Base-by-base conservation (phyloP, 768 basidiomycete species). In the Tulasnella sp. region DNA sequence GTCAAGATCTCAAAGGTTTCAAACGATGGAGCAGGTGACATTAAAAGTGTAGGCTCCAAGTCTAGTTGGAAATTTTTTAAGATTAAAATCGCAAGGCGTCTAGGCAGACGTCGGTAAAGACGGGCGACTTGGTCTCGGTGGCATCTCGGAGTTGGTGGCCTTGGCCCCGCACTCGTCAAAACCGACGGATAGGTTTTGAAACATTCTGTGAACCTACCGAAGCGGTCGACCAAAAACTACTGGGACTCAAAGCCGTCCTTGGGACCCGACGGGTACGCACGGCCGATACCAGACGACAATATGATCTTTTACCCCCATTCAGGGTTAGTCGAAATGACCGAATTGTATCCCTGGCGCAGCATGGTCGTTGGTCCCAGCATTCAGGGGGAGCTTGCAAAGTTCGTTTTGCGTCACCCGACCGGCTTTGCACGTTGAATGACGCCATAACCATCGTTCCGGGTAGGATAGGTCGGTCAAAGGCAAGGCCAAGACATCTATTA, bases 401-500 rank as follows among this genome's bases (percentile, higher is more conserved):
- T 68, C 34, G 34, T 19, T 68, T 68, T 36, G 62, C 62, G 62
- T 68, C 62, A 68, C 31, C 31, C 62, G 62, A 68, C 62, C 31
- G 6, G 9, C 27, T 68, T 68, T 68, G 62, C 62, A 68, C 62
- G 62, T 68, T 68, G 31, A 36, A 68, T 68, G 62, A 68, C 62
- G 62, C 62, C 62, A 68, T 68, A 68, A 68, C 62, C 62, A 36
- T 34, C 16, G 62, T 68, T 34, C 62, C 62, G 62, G 62, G 62
- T 36, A 31, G 19, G 31, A 68, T 9, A 36, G 31, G 27, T 36
- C 34, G 27, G 27, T 6, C 58, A 68, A 36, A 68, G 31, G 62
- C 62, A 31, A 34, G 62, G 62, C 34, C 31, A 68, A 68, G 31
- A 68, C 18, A 31, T 27, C 24, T 8, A n/a, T 6, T 36, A 68